A percentile compares a stretch with the other conserved stretches of the same genome.
Evolutionary conservation across 2,329 filamentous ascomycete genomes (phyloP).

Genomic region (Sphaerostilbella broomeana): DNA sequence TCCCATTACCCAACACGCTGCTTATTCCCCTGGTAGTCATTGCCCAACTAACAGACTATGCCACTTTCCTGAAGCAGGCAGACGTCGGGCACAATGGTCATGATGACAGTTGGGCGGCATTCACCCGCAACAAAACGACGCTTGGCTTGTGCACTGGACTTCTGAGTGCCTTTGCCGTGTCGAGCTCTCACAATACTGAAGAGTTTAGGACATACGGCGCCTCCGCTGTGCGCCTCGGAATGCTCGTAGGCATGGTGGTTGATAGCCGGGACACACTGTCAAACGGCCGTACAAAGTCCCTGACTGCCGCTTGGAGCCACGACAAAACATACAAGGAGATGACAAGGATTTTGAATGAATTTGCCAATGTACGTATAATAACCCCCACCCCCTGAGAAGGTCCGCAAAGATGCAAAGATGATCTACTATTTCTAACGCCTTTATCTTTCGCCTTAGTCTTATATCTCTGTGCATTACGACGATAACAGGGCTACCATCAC

Average conservation of each 20-base stretch:
- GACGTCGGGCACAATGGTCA: background rate
- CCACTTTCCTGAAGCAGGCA: background rate
- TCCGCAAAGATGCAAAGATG: too few species aligned
- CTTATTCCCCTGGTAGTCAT: conserved; percentile 33
- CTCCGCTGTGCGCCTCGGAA: conserved; percentile 31
- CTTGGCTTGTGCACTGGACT: conserved; percentile 35
- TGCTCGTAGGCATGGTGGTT: conserved; percentile 32
- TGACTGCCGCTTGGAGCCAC: background rate
- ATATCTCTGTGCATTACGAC: conserved; percentile 32
- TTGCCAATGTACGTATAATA: background rate
- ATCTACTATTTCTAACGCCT: background rate
- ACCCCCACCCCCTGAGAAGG: background rate
- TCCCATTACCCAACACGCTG: conserved; percentile 24
- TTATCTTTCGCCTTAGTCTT: conserved; percentile 21
- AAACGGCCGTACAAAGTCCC: background rate
- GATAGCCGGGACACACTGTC: conserved; percentile 26
- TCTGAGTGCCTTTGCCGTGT: conserved; percentile 31
- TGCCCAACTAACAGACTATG: conserved; percentile 31
- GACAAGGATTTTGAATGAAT: conserved; percentile 14
- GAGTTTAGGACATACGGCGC: conserved; percentile 31
- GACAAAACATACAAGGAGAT: conserved; percentile 12
- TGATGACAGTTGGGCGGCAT: background rate
- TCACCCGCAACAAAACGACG: conserved; percentile 7
- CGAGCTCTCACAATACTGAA: conserved; percentile 20
- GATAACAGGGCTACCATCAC: conserved; percentile 32